Conservation (phyloP, 352 stramenopile species). For the Globisporangium sylvaticum region DNA sequence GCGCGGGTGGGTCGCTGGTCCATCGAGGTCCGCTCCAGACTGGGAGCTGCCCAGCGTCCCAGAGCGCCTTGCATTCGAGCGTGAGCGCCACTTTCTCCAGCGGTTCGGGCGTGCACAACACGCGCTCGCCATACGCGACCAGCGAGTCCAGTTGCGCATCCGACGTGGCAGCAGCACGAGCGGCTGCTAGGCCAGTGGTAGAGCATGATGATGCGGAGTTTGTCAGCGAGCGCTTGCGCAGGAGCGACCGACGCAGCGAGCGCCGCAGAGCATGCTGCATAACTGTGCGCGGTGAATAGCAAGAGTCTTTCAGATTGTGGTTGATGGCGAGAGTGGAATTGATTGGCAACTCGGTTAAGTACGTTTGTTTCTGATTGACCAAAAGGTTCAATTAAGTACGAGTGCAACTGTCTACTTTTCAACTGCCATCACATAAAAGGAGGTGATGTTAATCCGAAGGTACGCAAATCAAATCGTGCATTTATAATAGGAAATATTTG, state of each 20-base stretch:
- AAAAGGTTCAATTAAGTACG: neutral
- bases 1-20: constrained; percentile 28
- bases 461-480: neutral
- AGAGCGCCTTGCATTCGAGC: constrained; percentile 45
- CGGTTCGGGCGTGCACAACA: constrained; percentile 44
- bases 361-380: neutral
- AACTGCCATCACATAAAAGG: too few relatives aligned
- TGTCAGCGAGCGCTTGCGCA: constrained; percentile 1
- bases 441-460: neutral
- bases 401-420: neutral
- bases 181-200: neutral
- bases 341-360: neutral
- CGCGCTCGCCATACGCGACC: constrained; percentile 55
- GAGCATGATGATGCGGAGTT: neutral
- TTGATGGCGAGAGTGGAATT: neutral
- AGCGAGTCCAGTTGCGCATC: constrained; percentile 36
- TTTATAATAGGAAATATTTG: too few relatives aligned
- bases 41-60: constrained; percentile 35
- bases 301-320: neutral
- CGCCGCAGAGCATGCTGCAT: constrained; percentile 3
- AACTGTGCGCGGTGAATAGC: neutral
- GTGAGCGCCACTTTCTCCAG: constrained; percentile 64
- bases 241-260: neutral
- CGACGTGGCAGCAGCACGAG: neutral
- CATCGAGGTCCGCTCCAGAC: constrained; percentile 34